Percentiles rank a stretch among this genome's conserved stretches.
These are phyloP conservation scores for Thermochaetoides thermophila DNA, from an alignment of 495 filamentous ascomycete species.

Conservation along the genomic window DNA sequence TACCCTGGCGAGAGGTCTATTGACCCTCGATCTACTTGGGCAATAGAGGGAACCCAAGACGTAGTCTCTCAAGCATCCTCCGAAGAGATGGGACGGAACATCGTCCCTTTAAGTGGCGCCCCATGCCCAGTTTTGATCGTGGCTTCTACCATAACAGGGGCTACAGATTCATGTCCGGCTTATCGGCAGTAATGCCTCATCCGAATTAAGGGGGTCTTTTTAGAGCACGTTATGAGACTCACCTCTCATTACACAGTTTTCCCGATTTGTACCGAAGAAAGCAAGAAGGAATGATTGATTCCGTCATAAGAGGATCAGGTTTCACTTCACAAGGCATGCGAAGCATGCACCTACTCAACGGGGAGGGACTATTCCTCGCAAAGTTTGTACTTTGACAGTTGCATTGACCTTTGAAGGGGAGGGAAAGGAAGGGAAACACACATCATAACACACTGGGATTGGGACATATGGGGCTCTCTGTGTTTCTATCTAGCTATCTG, in stretches of 20 bases:
- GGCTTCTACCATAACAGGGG: background rate
- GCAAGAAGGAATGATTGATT: conserved; percentile 3
- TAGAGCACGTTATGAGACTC: conserved; percentile 4
- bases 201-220: conserved; percentile 2
- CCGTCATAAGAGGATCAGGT: no score
- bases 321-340: no score
- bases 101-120: no score
- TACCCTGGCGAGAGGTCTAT: no score
- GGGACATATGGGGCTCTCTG: conserved; percentile 1
- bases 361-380: no score
- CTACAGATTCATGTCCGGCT: background rate
- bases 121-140: background rate
- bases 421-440: conserved; percentile 1
- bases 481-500: no score
- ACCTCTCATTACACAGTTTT: conserved; percentile 5
- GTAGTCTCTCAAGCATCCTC: no score
- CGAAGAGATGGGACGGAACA: no score
- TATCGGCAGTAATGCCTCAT: conserved; percentile 3
- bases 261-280: conserved; percentile 2
- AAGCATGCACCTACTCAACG: no score
- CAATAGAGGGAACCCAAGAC: background rate
- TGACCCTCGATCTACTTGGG: no score
- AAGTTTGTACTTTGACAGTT: no score
- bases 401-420: background rate
- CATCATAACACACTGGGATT: no score